A percentile compares a stretch with the other conserved stretches of the same genome.
phyloP scores from a whole-genome alignment of 306 rosid species.

The Nissolia schottii region DNA sequence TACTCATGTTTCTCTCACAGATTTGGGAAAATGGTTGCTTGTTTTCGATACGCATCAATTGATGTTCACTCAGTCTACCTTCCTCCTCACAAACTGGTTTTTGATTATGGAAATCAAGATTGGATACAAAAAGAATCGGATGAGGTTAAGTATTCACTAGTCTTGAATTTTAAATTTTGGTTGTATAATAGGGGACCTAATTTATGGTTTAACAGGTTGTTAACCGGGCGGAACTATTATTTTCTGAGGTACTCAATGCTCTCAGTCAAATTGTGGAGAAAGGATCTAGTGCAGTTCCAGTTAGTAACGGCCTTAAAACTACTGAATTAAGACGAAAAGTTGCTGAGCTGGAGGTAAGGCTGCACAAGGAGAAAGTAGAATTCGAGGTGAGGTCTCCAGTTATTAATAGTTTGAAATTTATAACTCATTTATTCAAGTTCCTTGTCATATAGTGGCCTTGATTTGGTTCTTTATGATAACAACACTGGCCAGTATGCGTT shows the following conservation, averaged over 20 bases:
- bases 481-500: neutral
- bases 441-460: neutral
- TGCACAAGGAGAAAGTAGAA: constrained; percentile 79
- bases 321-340: constrained; percentile 55
- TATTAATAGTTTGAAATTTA: constrained; percentile 5
- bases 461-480: neutral
- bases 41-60: constrained; percentile 93
- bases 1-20: constrained; percentile 33
- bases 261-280: constrained; percentile 64
- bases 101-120: constrained; percentile 59
- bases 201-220: constrained; percentile 58
- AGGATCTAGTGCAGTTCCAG: constrained; percentile 34
- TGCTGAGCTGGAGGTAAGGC: constrained; percentile 65
- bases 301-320: constrained; percentile 35
- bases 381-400: constrained; percentile 62
- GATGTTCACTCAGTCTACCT: constrained; percentile 82
- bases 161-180: constrained; percentile 14
- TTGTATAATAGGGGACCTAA: constrained; percentile 1
- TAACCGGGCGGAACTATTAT: constrained; percentile 66
- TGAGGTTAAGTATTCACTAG: constrained; percentile 53
- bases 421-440: constrained; percentile 10
- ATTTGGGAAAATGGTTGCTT: constrained; percentile 94
- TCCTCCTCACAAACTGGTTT: constrained; percentile 70
- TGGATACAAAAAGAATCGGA: constrained; percentile 79
- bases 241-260: constrained; percentile 75